These are phyloP conservation scores for Stagonosporopsis rhizophila DNA, from an alignment of 2,329 filamentous ascomycete species.

Conservation along the genomic window DNA sequence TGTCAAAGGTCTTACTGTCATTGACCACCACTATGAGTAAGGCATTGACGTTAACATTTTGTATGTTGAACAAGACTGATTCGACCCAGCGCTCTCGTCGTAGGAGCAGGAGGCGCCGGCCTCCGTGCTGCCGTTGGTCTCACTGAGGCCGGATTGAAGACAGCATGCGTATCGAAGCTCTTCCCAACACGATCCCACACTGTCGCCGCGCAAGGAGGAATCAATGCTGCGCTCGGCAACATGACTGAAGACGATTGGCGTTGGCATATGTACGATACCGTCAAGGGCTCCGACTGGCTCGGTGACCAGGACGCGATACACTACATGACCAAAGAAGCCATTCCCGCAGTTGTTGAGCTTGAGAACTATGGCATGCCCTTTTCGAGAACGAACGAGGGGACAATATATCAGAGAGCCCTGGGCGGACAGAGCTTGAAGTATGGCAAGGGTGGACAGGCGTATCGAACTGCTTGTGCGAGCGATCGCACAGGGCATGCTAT, in stretches of 20 bases:
- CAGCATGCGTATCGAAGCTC: constrained; percentile 69
- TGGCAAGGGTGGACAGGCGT: constrained; percentile 59
- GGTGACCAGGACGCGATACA: constrained; percentile 67
- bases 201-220: constrained; percentile 71
- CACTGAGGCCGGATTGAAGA: constrained; percentile 69
- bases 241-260: constrained; percentile 65
- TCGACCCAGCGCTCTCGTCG: constrained; percentile 49
- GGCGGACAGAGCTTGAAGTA: constrained; percentile 57
- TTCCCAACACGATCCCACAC: constrained; percentile 71
- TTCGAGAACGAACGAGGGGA: constrained; percentile 55
- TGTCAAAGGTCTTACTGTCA: constrained; percentile 33
- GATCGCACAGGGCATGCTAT: constrained; percentile 60
- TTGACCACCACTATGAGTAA: constrained; percentile 49
- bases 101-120: constrained; percentile 67
- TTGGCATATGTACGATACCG: constrained; percentile 68
- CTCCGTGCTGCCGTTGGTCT: constrained; percentile 69
- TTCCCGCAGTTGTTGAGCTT: constrained; percentile 62
- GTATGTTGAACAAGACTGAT: constrained; percentile 3
- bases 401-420: constrained; percentile 58
- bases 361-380: constrained; percentile 65
- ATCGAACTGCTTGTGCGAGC: constrained; percentile 55
- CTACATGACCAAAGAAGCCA: constrained; percentile 65
- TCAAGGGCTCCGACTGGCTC: constrained; percentile 66
- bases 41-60: background rate
- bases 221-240: constrained; percentile 65